Evolutionary conservation across 2,329 filamentous ascomycete genomes (phyloP), one percentile per base, ranked within the genome.

Genomic region (Fusarium neocosmosporiellum): DNA sequence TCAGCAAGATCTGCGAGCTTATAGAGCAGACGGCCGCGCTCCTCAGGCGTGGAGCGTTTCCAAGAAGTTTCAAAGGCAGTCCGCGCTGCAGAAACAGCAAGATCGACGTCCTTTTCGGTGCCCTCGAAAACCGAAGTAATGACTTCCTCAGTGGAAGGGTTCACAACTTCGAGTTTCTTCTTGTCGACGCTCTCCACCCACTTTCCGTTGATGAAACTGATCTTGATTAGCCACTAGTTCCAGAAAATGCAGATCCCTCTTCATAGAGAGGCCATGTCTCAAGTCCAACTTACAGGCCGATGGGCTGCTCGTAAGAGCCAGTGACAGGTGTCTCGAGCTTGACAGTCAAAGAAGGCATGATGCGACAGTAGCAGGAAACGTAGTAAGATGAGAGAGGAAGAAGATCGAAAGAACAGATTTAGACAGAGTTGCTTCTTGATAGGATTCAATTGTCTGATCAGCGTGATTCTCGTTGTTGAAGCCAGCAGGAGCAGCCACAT

Each of bases 161-260:
- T 97, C 88, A 96, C 92, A 83, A 95, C 93, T 85, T 98, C 94
- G 80, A 98, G 96, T 75, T 92, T 95, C 89, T 94, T 92, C 86
- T 95, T 95, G 78, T 97, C 94, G 72, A 93, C 91, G 81, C 91
- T 88, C 79, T 84, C 82, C 73, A 97, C 90, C 86, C 92, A 98
- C 84, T 98, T 92, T 83, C 96, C 95, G 89, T 96, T 95, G 89
- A 97, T 96, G 89, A 94, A 54, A 6, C 48, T 54, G 5, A n/a
- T 6, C 6, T 31, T 11, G 1, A 20, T 54, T 34, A 54, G n/a
- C 39, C 1, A 11, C 10, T 29, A 0, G 5, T 18, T 50, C n/a
- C 39, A 20, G 11, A 41, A 22, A 41, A 10, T 11, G 7, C 1
- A n/a, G 0, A 41, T 22, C 6, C 1, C 6, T 22, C n/a, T 41